These are phyloP conservation scores for Boletus semigastroideus DNA, from an alignment of 1,284 basidiomycete species.

Conservation along the genomic window DNA sequence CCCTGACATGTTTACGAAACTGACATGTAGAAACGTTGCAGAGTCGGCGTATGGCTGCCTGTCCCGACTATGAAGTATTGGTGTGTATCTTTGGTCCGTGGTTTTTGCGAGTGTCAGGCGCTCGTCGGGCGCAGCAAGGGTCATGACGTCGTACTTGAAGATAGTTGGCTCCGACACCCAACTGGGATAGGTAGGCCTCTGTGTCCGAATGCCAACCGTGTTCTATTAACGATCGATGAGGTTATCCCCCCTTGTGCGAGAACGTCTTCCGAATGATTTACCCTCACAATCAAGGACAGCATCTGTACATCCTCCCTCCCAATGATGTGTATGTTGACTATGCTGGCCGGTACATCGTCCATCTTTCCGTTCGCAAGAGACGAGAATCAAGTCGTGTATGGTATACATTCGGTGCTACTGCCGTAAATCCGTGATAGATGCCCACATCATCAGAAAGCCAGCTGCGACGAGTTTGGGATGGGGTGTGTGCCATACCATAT, in stretches of 20 bases:
- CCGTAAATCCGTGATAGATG: conserved; percentile 72
- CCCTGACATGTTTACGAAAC: too few species aligned
- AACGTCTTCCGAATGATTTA: conserved; percentile 13
- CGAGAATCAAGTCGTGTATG: conserved; percentile 39
- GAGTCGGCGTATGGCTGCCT: too few species aligned
- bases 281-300: too few species aligned
- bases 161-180: conserved; percentile 1
- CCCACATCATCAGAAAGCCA: conserved; percentile 85
- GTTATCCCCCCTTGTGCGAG: conserved; percentile 8
- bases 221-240: conserved; percentile 86
- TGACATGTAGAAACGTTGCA: too few species aligned
- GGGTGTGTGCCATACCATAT: conserved; percentile 54
- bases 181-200: conserved; percentile 68
- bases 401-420: conserved; percentile 85
- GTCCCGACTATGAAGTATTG: too few species aligned
- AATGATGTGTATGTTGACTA: conserved; percentile 34
- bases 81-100: too few species aligned
- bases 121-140: too few species aligned
- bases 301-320: too few species aligned
- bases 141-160: too few species aligned
- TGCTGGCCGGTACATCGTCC: too few species aligned
- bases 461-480: conserved; percentile 99
- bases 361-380: neutral
- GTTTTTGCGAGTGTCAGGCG: too few species aligned
- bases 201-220: conserved; percentile 53